These are phyloP conservation scores for Rubia tinctorum DNA, from an alignment of 305 asterid species.

Conservation along the genomic window DNA sequence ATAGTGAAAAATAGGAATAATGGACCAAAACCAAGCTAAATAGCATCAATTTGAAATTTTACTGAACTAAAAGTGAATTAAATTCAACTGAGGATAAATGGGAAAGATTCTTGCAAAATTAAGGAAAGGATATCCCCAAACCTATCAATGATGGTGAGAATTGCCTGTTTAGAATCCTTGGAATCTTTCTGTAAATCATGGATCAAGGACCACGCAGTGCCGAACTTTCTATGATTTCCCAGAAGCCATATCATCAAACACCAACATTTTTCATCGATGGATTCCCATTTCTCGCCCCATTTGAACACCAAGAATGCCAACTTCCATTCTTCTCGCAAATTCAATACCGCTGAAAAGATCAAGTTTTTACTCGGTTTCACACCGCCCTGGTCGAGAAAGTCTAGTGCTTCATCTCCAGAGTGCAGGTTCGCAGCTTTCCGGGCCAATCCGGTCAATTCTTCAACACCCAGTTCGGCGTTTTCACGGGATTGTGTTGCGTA, in stretches of 20 bases:
- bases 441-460: constrained; percentile 41
- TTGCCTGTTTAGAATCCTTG: constrained; percentile 54
- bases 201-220: constrained; percentile 85
- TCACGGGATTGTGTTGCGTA: constrained; percentile 18
- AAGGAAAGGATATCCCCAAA: too few species aligned
- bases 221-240: constrained; percentile 77
- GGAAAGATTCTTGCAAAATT: too few species aligned
- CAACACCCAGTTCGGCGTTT: constrained; percentile 25
- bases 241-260: constrained; percentile 81
- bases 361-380: constrained; percentile 47
- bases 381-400: constrained; percentile 55
- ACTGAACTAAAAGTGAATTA: too few species aligned
- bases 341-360: constrained; percentile 61
- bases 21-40: too few species aligned
- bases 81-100: too few species aligned
- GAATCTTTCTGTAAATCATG: constrained; percentile 50
- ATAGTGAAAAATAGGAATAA: too few species aligned
- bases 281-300: constrained; percentile 81
- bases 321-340: constrained; percentile 73
- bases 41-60: too few species aligned
- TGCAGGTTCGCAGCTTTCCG: constrained; percentile 47
- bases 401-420: constrained; percentile 71
- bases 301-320: constrained; percentile 71
- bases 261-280: constrained; percentile 50
- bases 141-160: constrained; percentile 90